Conservation (phyloP, 2,329 filamentous ascomycete genomes). For the Volutella citrinella region DNA sequence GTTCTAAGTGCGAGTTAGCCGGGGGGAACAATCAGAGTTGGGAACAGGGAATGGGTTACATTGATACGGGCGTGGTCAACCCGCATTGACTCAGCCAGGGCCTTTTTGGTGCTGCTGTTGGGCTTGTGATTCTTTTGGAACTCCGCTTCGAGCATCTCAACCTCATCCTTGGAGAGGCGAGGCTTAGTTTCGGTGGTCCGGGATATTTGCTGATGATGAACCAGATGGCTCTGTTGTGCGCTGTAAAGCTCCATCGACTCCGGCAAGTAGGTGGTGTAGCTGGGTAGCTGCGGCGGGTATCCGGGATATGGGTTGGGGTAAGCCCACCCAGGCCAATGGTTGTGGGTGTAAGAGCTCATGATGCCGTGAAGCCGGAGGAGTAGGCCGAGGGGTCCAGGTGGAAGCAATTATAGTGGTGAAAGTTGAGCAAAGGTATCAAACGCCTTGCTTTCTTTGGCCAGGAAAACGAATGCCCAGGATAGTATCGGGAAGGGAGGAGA, state of each 20-base stretch:
- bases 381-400: no score
- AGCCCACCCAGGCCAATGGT: conserved; percentile 35
- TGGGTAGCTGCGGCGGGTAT: conserved; percentile 32
- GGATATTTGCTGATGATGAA: conserved; percentile 37
- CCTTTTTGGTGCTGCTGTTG: conserved; percentile 58
- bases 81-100: conserved; percentile 58
- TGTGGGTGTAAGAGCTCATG: conserved; percentile 34
- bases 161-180: conserved; percentile 56
- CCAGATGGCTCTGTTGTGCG: conserved; percentile 33
- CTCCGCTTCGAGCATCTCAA: conserved; percentile 57
- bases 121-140: conserved; percentile 65
- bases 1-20: conserved; percentile 48
- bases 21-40: background rate
- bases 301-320: conserved; percentile 31
- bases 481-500: conserved; percentile 15
- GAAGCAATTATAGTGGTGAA: no score
- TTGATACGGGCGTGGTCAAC: conserved; percentile 65
- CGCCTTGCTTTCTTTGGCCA: no score
- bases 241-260: conserved; percentile 39
- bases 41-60: conserved; percentile 35
- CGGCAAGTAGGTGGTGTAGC: conserved; percentile 34
- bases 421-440: no score
- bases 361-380: no score
- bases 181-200: conserved; percentile 48
- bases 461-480: no score